phyloP scores from a whole-genome alignment of 306 rosid genomes.

The Cucumis cinereus region DNA sequence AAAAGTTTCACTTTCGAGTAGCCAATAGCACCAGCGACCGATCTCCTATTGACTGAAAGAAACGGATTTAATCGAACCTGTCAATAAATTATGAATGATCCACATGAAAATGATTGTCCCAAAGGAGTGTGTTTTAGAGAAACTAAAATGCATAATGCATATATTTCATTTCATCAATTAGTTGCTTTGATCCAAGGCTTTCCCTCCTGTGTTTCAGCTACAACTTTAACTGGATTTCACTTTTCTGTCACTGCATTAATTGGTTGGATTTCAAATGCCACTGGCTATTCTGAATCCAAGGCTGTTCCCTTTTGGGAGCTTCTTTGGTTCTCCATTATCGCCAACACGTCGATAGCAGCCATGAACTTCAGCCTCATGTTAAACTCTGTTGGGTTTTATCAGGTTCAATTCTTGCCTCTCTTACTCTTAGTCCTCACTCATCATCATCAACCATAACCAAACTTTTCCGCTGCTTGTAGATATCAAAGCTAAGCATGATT shows the following conservation, averaged over 20 bases:
- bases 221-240: conserved; percentile 41
- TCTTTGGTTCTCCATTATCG: conserved; percentile 30
- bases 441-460: background rate
- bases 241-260: conserved; percentile 33
- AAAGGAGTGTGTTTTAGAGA: background rate
- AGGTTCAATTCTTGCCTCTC: conserved; percentile 13
- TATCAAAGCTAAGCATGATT: conserved; percentile 46
- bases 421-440: background rate
- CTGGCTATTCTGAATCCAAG: conserved; percentile 34
- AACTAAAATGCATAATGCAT: background rate
- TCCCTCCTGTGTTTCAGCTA: conserved; percentile 21
- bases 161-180: background rate
- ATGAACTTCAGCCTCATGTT: conserved; percentile 48
- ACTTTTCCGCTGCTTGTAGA: conserved; percentile 15
- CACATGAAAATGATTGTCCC: background rate
- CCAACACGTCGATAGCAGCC: conserved; percentile 32
- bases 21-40: background rate
- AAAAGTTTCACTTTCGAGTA: background rate
- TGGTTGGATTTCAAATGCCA: conserved; percentile 29
- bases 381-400: conserved; percentile 46
- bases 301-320: conserved; percentile 38
- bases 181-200: background rate
- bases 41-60: background rate
- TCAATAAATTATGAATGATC: background rate
- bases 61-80: background rate